Percentiles rank a stretch among this genome's conserved stretches.
Conservation (phyloP, 2,329 filamentous ascomycete genomes). For the Graphilbum ipis-grandicollis region DNA sequence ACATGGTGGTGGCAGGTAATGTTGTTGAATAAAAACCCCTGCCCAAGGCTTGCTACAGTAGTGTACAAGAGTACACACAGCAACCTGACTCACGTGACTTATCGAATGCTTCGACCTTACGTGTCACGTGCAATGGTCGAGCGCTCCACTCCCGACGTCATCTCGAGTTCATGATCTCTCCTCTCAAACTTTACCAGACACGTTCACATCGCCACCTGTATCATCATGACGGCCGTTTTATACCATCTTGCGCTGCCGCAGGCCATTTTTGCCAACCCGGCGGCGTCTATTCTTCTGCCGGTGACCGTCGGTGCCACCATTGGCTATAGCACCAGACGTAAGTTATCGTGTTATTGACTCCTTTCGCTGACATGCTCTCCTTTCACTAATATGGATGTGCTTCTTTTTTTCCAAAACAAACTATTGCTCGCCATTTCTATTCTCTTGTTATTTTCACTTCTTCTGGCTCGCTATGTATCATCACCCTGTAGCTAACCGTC, state of each 20-base stretch:
- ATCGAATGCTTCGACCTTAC: too few species aligned
- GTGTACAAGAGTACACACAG: too few species aligned
- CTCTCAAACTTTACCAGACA: neutral
- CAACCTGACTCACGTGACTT: neutral
- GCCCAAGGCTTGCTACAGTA: too few species aligned
- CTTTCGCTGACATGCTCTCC: too few species aligned
- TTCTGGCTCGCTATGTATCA: neutral
- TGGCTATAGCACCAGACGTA: slow-evolving; percentile 51
- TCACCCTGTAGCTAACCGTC: neutral
- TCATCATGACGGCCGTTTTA: neutral
- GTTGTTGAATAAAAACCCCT: too few species aligned
- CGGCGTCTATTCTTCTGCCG: slow-evolving; percentile 59
- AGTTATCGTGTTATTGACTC: slow-evolving; percentile 13
- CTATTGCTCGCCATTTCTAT: too few species aligned
- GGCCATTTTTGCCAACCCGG: slow-evolving; percentile 53
- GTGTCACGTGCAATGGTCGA: too few species aligned
- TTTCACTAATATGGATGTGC: too few species aligned
- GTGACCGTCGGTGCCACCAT: slow-evolving; percentile 56
- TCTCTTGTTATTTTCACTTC: neutral
- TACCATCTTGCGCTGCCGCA: slow-evolving; percentile 56
- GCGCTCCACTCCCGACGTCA: too few species aligned
- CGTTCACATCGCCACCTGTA: too few species aligned
- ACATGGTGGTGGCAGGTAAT: too few species aligned
- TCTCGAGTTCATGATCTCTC: neutral
- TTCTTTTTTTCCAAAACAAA: too few species aligned